Conservation (phyloP, 805 yeast genomes). For the Starmera caribaea region DNA sequence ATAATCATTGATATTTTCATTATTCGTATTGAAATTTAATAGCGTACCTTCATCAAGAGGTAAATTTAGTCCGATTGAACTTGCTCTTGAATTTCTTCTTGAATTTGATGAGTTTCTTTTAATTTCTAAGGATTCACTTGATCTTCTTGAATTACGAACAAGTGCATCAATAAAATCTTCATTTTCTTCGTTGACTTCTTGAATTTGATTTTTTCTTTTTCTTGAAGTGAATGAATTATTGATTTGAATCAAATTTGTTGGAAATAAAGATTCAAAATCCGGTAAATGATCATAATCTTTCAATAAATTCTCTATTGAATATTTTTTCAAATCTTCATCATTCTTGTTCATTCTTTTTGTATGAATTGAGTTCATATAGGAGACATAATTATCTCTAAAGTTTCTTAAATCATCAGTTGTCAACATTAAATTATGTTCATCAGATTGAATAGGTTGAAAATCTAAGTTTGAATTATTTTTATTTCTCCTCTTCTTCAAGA, state of each 20-base stretch:
- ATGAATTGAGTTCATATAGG: slow-evolving; percentile 5
- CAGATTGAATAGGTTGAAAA: too few species aligned
- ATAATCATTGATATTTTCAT: background rate
- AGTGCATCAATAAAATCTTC: slow-evolving; percentile 17
- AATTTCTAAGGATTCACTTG: slow-evolving; percentile 15
- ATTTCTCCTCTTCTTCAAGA: too few species aligned
- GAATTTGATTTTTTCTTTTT: too few species aligned
- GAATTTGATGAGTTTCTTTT: slow-evolving; percentile 14
- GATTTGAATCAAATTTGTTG: too few species aligned
- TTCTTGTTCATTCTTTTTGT: background rate
- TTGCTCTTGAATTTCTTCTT: slow-evolving; percentile 16
- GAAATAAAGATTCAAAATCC: too few species aligned
- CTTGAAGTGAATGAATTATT: too few species aligned
- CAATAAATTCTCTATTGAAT: too few species aligned
- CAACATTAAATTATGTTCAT: too few species aligned
- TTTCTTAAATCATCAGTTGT: slow-evolving; percentile 14
- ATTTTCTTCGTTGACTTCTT: background rate
- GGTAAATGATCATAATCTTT: too few species aligned
- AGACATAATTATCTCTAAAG: slow-evolving; percentile 15
- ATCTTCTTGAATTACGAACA: slow-evolving; percentile 14
- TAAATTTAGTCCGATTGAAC: slow-evolving; percentile 12
- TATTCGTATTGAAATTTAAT: too few species aligned
- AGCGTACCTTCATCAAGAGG: slow-evolving; percentile 2
- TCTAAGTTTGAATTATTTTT: too few species aligned
- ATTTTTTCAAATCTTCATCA: too few species aligned